Conservation (phyloP, 768 basidiomycete species). For the Dacryopinax primogenitus region DNA sequence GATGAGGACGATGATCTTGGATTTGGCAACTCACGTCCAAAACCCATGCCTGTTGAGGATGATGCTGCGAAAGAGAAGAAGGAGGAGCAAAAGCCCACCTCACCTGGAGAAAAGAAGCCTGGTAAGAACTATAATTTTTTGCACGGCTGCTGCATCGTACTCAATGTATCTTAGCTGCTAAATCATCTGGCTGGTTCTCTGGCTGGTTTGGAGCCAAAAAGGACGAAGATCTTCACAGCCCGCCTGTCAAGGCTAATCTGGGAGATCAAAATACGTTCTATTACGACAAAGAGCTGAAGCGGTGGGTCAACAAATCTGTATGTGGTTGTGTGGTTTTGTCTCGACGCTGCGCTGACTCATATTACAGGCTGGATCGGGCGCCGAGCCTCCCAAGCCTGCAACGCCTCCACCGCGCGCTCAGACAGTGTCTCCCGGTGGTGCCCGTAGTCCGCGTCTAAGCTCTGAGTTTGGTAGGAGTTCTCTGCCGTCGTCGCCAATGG, state of each 20-base stretch:
- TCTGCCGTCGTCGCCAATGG: constrained; percentile 24
- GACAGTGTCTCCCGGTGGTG: constrained; percentile 65
- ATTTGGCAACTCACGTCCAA: constrained; percentile 58
- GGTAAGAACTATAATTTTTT: constrained; percentile 18
- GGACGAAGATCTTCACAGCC: constrained; percentile 37
- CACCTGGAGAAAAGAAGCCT: constrained; percentile 15
- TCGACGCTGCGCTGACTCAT: neutral
- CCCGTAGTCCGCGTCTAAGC: constrained; percentile 26
- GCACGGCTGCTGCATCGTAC: no score
- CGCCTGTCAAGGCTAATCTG: constrained; percentile 78
- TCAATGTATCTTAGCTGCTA: constrained; percentile 18
- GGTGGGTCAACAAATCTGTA: constrained; percentile 94
- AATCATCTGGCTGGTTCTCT: constrained; percentile 31
- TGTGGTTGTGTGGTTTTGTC: constrained; percentile 15
- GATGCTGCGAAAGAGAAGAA: constrained; percentile 22
- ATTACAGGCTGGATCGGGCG: constrained; percentile 39
- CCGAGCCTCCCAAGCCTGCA: constrained; percentile 40
- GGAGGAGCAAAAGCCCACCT: constrained; percentile 17
- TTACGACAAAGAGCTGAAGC: constrained; percentile 87
- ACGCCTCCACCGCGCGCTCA: constrained; percentile 77
- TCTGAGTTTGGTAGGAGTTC: constrained; percentile 10
- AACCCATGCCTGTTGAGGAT: constrained; percentile 24
- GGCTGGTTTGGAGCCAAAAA: constrained; percentile 67
- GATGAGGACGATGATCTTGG: constrained; percentile 84
- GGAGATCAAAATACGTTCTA: constrained; percentile 85